phyloP scores from a whole-genome alignment of 257 asterid species.

The Jacaranda copaia region DNA sequence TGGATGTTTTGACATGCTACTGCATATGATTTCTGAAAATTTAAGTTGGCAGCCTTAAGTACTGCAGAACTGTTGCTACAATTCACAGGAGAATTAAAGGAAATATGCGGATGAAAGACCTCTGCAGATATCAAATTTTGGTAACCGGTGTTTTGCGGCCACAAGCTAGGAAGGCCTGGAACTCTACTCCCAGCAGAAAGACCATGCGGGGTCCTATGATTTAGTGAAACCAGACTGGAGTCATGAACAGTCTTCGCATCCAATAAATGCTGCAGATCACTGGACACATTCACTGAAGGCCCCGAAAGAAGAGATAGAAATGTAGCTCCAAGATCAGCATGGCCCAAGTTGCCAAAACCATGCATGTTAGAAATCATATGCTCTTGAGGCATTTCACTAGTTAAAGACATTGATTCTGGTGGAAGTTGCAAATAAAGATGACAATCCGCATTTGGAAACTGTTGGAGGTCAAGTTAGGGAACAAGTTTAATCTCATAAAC shows the following conservation, averaged over 20 bases:
- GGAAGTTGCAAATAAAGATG: constrained; percentile 38
- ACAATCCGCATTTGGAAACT: constrained; percentile 46
- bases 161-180: constrained; percentile 41
- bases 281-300: constrained; percentile 29
- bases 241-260: constrained; percentile 33
- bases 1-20: constrained; percentile 30
- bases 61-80: constrained; percentile 33
- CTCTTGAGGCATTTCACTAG: constrained; percentile 40
- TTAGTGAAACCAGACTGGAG: constrained; percentile 38
- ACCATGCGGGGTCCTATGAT: constrained; percentile 35
- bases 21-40: constrained; percentile 43
- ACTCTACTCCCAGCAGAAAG: constrained; percentile 41
- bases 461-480: background rate
- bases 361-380: constrained; percentile 34
- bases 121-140: constrained; percentile 41
- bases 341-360: constrained; percentile 34
- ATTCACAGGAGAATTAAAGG: constrained; percentile 35
- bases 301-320: constrained; percentile 51
- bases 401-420: constrained; percentile 38
- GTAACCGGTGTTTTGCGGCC: constrained; percentile 38
- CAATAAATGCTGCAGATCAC: constrained; percentile 40
- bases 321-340: constrained; percentile 42
- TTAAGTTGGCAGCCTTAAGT: constrained; percentile 40
- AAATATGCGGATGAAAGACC: constrained; percentile 30
- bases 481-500: background rate